Evolutionary conservation across 306 rosid genomes (phyloP), one percentile per base, ranked within the genome.

Genomic region (Oemleria cerasiformis): DNA sequence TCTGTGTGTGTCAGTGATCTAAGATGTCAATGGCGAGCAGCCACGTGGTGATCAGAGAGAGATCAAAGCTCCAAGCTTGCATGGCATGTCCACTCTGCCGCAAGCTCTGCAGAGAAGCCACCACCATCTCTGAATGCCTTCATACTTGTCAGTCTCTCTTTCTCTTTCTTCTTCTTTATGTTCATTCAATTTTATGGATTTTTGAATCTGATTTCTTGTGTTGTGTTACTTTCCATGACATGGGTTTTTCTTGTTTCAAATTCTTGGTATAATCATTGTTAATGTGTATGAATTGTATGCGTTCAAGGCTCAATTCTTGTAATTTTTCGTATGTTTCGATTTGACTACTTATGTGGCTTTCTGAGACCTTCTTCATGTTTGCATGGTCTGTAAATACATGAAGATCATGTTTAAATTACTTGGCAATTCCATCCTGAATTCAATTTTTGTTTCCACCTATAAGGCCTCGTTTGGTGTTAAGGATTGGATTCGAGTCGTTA

Each of bases 101-200:
- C 47, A 81, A 83, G 51, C 66, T 87, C 38, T 87, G 79, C 81
- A 71, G 61, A 15, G 91, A 94, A 73, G 94, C 98, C 62, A 94
- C 98, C 5, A 91, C 98, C 40, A 87, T 94, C 61, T 83, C 95
- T 19, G 97, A 91, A 85, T 94, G 98, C 65, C 98, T 94, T 68
- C 97, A 94, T 78, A 89, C 97, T 67, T 91, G 98, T 94, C 71
- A 87, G 92, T 65, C 44, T 59, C 70, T 50, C 4, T 73, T 16
- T 75, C 40, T 67, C 55, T 41, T 36, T 73, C 42, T 16, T 39
- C 40, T 2, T 66, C 23, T 60, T 23, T 1, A 49, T 9, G 16
- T 38, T 45, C 38, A 45, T 23, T 7, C 23, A 8, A 74, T 17
- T 39, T 64, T 65, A n/a, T 72, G 68, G 39, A 7, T 51, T 19